Evolutionary conservation across 2,329 filamentous ascomycete species (phyloP).

Genomic region (Penicillium sp.): DNA sequence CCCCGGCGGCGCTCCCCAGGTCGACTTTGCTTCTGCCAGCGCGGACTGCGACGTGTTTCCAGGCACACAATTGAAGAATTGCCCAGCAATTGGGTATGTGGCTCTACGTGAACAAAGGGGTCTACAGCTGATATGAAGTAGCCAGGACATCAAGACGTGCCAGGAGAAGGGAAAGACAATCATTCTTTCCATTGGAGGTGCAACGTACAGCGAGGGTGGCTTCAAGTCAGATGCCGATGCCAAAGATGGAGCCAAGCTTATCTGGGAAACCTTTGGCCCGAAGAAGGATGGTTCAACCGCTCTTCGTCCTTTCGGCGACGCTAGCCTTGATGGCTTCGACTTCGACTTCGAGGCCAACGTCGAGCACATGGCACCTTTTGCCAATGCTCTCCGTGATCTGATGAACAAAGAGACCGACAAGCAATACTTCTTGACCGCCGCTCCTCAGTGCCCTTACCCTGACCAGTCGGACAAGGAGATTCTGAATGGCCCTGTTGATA

Average conservation of each 20-base stretch:
- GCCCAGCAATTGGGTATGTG: constrained; percentile 63
- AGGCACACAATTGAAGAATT: constrained; percentile 59
- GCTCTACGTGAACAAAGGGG: neutral
- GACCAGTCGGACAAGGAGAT: constrained; percentile 59
- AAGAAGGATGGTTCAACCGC: constrained; percentile 37
- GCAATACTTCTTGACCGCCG: constrained; percentile 60
- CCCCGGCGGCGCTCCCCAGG: constrained; percentile 47
- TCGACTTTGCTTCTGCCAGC: constrained; percentile 66
- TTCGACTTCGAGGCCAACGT: constrained; percentile 67
- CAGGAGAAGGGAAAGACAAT: constrained; percentile 68
- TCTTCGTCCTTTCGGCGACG: constrained; percentile 65
- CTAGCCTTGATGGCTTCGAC: constrained; percentile 71
- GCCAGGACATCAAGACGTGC: constrained; percentile 55
- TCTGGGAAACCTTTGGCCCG: constrained; percentile 73
- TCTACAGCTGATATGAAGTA: constrained; percentile 23
- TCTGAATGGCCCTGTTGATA: constrained; percentile 53
- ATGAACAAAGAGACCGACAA: constrained; percentile 55
- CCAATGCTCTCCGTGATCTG: constrained; percentile 52
- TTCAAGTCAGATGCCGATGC: constrained; percentile 57
- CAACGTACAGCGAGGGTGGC: constrained; percentile 67
- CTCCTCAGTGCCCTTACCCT: constrained; percentile 67
- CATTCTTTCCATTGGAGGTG: constrained; percentile 68
- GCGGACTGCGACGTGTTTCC: constrained; percentile 59
- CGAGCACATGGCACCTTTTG: constrained; percentile 62
- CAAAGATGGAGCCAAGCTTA: constrained; percentile 55